Conservation (phyloP, 2,329 filamentous ascomycete genomes). For the Chaetomium sp. region DNA sequence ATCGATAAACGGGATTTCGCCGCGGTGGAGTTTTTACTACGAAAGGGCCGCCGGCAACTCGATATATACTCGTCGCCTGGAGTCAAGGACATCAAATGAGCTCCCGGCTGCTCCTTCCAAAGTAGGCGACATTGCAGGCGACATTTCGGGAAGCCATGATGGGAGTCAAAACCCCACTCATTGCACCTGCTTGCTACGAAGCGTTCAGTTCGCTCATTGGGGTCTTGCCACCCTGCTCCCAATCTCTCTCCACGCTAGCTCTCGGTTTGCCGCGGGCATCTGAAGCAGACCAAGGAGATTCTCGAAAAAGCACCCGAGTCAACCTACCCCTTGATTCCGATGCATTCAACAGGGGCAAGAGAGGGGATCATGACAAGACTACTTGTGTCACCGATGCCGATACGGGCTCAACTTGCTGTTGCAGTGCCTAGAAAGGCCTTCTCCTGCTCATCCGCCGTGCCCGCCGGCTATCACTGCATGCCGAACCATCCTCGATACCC, state of each 20-base stretch:
- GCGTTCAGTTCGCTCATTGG: too few species aligned
- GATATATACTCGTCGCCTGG: constrained; percentile 78
- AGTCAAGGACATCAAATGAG: constrained; percentile 70
- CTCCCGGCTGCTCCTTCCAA: constrained; percentile 5
- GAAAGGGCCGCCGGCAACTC: constrained; percentile 79
- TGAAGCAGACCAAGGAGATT: background rate
- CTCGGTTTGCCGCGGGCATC: background rate
- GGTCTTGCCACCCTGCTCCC: too few species aligned
- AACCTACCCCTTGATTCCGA: background rate
- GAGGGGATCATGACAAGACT: background rate
- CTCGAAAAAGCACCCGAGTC: background rate
- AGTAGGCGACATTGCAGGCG: background rate
- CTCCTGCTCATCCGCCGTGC: background rate
- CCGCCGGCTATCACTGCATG: background rate
- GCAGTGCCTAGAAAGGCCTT: background rate
- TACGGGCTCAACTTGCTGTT: background rate
- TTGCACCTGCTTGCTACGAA: background rate
- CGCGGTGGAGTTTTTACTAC: constrained; percentile 80
- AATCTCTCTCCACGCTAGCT: too few species aligned
- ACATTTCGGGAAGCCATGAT: background rate
- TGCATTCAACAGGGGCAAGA: background rate
- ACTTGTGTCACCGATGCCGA: background rate
- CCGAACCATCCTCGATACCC: background rate
- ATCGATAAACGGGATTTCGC: constrained; percentile 83
- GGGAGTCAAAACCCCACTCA: background rate